Evolutionary conservation across 305 asterid species (phyloP).

Genomic region (Salvia sclarea): DNA sequence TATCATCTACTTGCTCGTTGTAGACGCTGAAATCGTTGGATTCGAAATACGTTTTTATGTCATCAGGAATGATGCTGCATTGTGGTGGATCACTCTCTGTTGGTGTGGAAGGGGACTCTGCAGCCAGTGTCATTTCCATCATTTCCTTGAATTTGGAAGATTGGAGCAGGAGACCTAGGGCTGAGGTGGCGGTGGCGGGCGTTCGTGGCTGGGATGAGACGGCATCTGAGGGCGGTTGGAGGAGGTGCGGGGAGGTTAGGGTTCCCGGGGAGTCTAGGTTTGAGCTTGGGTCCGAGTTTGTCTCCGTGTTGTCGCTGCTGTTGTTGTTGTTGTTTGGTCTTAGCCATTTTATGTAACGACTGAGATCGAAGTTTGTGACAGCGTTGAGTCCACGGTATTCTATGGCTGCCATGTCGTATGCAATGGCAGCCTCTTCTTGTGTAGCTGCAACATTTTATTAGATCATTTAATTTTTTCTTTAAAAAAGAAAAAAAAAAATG

Average conservation of each 20-base stretch:
- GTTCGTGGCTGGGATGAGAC: constrained; percentile 35
- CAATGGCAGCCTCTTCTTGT: constrained; percentile 84
- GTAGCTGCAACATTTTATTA: constrained; percentile 46
- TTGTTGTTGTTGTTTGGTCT: constrained; percentile 42
- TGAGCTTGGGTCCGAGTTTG: constrained; percentile 21
- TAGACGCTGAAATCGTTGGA: constrained; percentile 42
- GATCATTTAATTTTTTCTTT: too few species aligned
- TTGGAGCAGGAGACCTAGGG: constrained; percentile 72
- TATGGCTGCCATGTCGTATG: constrained; percentile 86
- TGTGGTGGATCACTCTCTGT: constrained; percentile 41
- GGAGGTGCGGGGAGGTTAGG: constrained; percentile 29
- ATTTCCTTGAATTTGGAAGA: constrained; percentile 79
- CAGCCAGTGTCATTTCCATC: constrained; percentile 75
- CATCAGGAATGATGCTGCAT: constrained; percentile 55
- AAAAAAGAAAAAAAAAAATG: neutral
- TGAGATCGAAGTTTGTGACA: constrained; percentile 78
- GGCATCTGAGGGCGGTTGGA: constrained; percentile 34
- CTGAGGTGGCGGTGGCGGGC: constrained; percentile 59
- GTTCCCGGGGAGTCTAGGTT: constrained; percentile 27
- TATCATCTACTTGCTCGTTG: constrained; percentile 52
- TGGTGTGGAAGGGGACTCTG: constrained; percentile 48
- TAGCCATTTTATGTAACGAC: constrained; percentile 86
- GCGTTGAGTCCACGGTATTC: constrained; percentile 86
- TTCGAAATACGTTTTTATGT: constrained; percentile 51
- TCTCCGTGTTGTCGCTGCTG: constrained; percentile 27